Percentiles rank a stretch among this genome's conserved stretches.
These are phyloP conservation scores for Colletotrichum echinochloae DNA, from an alignment of 2,329 filamentous ascomycete species.

Conservation along the genomic window DNA sequence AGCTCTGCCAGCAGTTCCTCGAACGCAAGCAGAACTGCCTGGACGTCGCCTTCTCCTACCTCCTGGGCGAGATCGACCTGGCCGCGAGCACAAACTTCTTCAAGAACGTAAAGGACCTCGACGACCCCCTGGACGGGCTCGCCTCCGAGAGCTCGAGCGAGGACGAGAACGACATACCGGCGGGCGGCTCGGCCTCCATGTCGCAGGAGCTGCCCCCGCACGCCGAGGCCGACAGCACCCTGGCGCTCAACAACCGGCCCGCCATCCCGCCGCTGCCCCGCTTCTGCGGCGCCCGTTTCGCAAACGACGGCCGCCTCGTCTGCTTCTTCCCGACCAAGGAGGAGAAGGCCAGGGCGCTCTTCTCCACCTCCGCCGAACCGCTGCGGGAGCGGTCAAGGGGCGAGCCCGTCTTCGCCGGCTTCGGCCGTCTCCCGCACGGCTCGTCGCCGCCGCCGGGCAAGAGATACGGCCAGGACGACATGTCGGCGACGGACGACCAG, in stretches of 20 bases:
- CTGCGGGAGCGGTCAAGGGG: slow-evolving; percentile 63
- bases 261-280: slow-evolving; percentile 68
- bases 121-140: slow-evolving; percentile 66
- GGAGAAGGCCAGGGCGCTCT: slow-evolving; percentile 65
- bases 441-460: slow-evolving; percentile 61
- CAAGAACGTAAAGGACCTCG: slow-evolving; percentile 73
- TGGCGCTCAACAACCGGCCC: slow-evolving; percentile 63
- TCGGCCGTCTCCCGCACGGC: slow-evolving; percentile 66
- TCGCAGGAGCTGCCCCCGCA: slow-evolving; percentile 71
- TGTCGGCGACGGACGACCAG: slow-evolving; percentile 63
- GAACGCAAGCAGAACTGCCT: slow-evolving; percentile 71
- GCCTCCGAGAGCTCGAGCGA: slow-evolving; percentile 87
- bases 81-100: slow-evolving; percentile 71
- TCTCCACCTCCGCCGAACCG: slow-evolving; percentile 60
- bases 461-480: slow-evolving; percentile 61
- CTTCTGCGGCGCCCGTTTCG: slow-evolving; percentile 71
- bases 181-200: slow-evolving; percentile 68
- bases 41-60: slow-evolving; percentile 71
- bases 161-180: slow-evolving; percentile 71
- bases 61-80: slow-evolving; percentile 72
- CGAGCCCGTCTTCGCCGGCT: slow-evolving; percentile 68
- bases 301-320: slow-evolving; percentile 70
- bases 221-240: slow-evolving; percentile 64
- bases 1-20: slow-evolving; percentile 67
- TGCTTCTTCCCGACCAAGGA: slow-evolving; percentile 79